Conservation (phyloP, 208 protist species). For the Crithidia fasciculata region DNA sequence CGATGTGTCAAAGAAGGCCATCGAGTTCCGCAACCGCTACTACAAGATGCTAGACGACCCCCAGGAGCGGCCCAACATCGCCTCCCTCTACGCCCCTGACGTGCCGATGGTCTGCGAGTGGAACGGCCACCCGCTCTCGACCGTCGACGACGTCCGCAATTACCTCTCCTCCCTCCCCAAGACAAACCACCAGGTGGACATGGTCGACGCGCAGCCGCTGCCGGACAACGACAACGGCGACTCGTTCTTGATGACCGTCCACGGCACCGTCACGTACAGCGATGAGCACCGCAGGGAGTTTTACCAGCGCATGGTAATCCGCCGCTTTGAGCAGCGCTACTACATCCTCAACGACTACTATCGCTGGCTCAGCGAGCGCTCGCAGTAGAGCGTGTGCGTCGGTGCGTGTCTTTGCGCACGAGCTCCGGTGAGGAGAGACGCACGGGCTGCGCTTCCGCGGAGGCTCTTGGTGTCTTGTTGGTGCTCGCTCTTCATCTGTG, state of each 20-base stretch:
- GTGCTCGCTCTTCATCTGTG: no score
- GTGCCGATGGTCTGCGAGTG: constrained; percentile 85
- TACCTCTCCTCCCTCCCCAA: constrained; percentile 75
- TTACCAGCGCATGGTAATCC: constrained; percentile 85
- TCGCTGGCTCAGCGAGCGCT: constrained; percentile 82
- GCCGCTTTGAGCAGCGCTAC: constrained; percentile 67
- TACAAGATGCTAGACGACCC: constrained; percentile 83
- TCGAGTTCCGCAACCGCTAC: constrained; percentile 80
- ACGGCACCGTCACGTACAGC: constrained; percentile 85
- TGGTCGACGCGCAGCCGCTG: constrained; percentile 90
- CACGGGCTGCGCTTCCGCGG: no score
- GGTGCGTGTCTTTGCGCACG: background rate
- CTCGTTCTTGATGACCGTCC: constrained; percentile 82
- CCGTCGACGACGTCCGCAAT: constrained; percentile 46
- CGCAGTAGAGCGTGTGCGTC: constrained; percentile 17
- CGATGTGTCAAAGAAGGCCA: constrained; percentile 81
- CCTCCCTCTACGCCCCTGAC: constrained; percentile 70
- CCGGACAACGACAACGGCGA: constrained; percentile 79
- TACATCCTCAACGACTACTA: constrained; percentile 94
- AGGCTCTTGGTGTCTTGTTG: no score
- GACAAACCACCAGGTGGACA: constrained; percentile 81
- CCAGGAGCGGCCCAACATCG: constrained; percentile 55
- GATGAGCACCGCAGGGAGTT: constrained; percentile 89
- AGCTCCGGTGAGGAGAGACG: no score
- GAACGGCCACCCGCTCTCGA: constrained; percentile 84